Base-by-base conservation (phyloP, 768 basidiomycete species). In the Russula earlei region DNA sequence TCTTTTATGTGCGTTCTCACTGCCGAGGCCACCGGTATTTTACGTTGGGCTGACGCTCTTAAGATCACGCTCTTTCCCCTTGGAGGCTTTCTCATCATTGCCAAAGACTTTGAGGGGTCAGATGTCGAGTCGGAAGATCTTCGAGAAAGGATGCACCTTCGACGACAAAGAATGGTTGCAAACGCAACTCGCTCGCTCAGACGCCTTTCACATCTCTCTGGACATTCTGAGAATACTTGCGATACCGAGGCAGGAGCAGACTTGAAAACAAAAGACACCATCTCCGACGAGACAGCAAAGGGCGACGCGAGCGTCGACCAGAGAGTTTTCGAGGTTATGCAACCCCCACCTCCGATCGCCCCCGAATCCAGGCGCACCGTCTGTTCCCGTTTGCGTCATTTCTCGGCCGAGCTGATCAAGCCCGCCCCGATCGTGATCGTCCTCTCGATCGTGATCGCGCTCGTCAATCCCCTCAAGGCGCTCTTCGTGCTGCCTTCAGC, bases 51-150 rank as follows among this genome's bases (percentile, higher is more conserved):
- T 36, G 49, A 20, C 15, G 11, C 0, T 48, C 0, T 42, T 19
- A 49, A 85, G 83, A 62, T 86, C 14, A 82, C 82, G 0, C 70
- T 87, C 15, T 87, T 87, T 63, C 80, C 85, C 0, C 63, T 79
- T 33, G 85, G 86, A 15, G 82, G 76, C 2, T 71, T 75, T 56
- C 73, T 72, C 4, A 71, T 76, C 61, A 69, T 88, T 24, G 72
- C 73, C 19, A 77, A 77, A 72, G 87, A 90, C 65, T 88, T 78
- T 59, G 71, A 70, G 14, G 84, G 84, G 0, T 80, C 83, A 0
- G 84, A 86, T 51, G 70, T 84, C 3, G 75, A 81, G 51, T 69
- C 76, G 9, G 78, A 81, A 49, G 79, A 81, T 52, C 71, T 85
- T 5, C 71, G 71, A 43, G 76, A 78, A 44, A 68, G 67, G 4